Evolutionary conservation across 2,329 filamentous ascomycete species (phyloP).

Genomic region (Penicillium sp.): DNA sequence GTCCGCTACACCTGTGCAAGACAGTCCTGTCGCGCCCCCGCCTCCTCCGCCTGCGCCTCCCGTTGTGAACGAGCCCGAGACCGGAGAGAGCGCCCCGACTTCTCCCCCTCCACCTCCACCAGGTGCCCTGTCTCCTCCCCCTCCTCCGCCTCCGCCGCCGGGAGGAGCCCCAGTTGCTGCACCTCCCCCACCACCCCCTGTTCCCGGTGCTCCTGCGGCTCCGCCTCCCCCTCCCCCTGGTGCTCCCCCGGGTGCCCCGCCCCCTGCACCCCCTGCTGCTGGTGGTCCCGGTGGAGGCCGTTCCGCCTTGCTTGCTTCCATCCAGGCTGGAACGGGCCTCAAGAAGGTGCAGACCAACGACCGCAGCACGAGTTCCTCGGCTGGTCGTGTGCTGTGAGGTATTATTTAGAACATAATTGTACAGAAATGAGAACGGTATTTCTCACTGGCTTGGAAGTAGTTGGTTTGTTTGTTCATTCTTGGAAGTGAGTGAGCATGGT

Average conservation of each 20-base stretch:
- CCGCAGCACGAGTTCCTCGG: conserved; percentile 67
- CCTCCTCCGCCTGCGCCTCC: conserved; percentile 51
- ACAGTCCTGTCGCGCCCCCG: conserved; percentile 37
- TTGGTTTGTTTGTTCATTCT: neutral
- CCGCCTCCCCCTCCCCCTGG: conserved; percentile 43
- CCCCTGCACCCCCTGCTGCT: conserved; percentile 31
- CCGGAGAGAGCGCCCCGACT: neutral
- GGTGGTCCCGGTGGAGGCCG: conserved; percentile 48
- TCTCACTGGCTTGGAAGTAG: neutral
- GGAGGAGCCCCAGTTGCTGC: conserved; percentile 45
- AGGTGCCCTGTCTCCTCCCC: conserved; percentile 31
- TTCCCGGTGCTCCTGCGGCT: conserved; percentile 29
- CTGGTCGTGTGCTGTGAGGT: conserved; percentile 66
- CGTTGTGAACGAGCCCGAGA: conserved; percentile 25
- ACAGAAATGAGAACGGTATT: conserved; percentile 8
- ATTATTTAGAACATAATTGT: conserved; percentile 19
- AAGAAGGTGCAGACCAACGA: conserved; percentile 91
- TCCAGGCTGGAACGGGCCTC: conserved; percentile 73
- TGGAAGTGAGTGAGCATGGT: neutral
- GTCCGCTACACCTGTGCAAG: conserved; percentile 46
- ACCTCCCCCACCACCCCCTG: conserved; percentile 41
- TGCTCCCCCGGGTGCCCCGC: conserved; percentile 38
- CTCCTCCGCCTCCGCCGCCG: conserved; percentile 37
- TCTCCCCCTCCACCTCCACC: conserved; percentile 30
- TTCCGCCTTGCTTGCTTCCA: conserved; percentile 72